Evolutionary conservation across 2,329 filamentous ascomycete species (phyloP), one percentile per base, ranked within the genome.

Genomic region (Atkinsonella texensis): DNA sequence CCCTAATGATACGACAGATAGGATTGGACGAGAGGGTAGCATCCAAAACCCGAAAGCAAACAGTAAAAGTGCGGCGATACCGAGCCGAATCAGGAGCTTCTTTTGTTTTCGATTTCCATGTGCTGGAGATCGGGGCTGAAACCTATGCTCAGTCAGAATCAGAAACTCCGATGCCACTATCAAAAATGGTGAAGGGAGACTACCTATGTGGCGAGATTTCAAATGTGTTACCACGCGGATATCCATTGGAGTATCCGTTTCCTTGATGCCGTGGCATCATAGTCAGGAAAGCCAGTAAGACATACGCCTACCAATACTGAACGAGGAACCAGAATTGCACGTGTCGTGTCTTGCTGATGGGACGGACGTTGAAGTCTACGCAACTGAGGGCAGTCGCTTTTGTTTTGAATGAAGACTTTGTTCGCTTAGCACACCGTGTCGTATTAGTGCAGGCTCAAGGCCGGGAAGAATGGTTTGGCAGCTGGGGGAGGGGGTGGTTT

Each of bases 121-220:
- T 49, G 85, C 82, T 62, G 88, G 80, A 59, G 85, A 80, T 65
- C 89, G 84, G 54, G 90, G 88, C 69, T 93, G 87, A 62, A 94
- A 96, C 50, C 67, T 69, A 46, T 28, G 13, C 1, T 39, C 15
- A 5, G 18, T 9, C 10, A 8, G 12, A 50, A 32, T 54, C 41
- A 47, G 46, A 23, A 44, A 33, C 13, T 40, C 5, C 12, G 28
- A 33, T 51, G 20, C 50, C n/a, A 10, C 11, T 4, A 10, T 50
- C 8, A 8, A 40, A 15, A 31, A 40, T 3, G n/a, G 10, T 17
- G 43, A 15, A 20, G 31, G 1, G 45, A 7, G 20, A 23, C 42
- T 80, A 95, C 86, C 88, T 87, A 68, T 95, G 89, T 59, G 89
- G 87, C 60, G 87, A 89, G 63, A 94, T 90, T 58, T 89, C 88